Percentiles rank a stretch among this genome's conserved stretches.
Evolutionary conservation across 345 rosid species (phyloP).

Genomic region (Eutrema yunnanense): DNA sequence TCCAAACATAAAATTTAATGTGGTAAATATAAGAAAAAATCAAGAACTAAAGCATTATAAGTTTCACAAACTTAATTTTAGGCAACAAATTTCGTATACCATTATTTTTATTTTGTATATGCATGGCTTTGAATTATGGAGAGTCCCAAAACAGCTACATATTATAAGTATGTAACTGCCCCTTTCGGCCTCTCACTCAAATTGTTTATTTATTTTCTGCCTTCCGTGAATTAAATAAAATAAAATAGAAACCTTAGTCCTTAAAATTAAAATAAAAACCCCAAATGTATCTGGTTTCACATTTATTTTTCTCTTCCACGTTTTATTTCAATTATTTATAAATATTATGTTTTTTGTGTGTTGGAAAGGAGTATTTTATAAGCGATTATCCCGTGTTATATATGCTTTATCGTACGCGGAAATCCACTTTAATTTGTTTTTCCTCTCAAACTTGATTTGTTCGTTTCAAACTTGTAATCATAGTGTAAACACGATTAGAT

Average conservation of each 20-base stretch:
- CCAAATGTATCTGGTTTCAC: neutral
- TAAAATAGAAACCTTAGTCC: neutral
- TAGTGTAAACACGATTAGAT: constrained; percentile 14
- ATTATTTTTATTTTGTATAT: neutral
- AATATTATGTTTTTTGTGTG: neutral
- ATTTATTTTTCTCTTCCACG: neutral
- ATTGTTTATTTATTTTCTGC: neutral
- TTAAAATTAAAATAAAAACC: too few relatives aligned
- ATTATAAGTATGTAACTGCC: constrained; percentile 8
- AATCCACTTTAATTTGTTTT: constrained; percentile 3
- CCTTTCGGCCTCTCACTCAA: neutral
- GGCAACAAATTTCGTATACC: constrained; percentile 5
- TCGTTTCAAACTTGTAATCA: constrained; percentile 18
- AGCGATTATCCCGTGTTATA: neutral
- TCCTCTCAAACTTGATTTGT: neutral
- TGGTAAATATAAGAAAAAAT: neutral
- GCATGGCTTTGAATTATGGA: constrained; percentile 12
- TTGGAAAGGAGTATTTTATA: neutral
- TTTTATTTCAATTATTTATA: neutral
- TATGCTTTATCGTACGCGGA: constrained; percentile 18
- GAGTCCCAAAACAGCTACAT: neutral
- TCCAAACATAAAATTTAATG: neutral
- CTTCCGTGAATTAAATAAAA: neutral
- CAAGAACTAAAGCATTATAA: neutral
- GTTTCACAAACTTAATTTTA: neutral